Evolutionary conservation across 495 filamentous ascomycete genomes (phyloP).

Genomic region (Hamigera avellanea): DNA sequence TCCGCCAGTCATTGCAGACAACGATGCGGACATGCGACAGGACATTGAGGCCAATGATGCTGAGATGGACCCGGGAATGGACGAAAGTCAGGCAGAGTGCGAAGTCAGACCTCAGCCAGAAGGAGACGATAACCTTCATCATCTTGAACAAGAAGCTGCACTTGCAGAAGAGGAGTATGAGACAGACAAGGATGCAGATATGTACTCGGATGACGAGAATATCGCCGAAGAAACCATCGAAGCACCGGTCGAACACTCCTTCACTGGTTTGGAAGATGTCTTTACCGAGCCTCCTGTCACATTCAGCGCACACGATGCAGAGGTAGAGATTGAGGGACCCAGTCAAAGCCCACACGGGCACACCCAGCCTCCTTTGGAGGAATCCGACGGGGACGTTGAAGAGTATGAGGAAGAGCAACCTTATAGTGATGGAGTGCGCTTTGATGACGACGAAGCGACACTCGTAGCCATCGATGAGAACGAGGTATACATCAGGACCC

Average conservation of each 20-base stretch:
- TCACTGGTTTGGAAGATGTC: too few species aligned
- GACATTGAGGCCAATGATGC: too few species aligned
- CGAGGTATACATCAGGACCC: not conserved
- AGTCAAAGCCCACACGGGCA: not conserved
- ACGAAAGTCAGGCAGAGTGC: too few species aligned
- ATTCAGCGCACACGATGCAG: too few species aligned
- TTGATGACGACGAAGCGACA: conserved; percentile 12
- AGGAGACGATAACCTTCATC: too few species aligned
- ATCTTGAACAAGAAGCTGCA: too few species aligned
- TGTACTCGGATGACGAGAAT: conserved; percentile 1
- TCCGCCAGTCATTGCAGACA: too few species aligned
- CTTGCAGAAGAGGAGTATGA: not conserved
- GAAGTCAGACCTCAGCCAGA: too few species aligned
- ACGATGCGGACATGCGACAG: too few species aligned
- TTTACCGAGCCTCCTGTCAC: too few species aligned
- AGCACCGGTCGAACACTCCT: not conserved
- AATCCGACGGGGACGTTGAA: conserved; percentile 6
- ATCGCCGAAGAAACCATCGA: not conserved
- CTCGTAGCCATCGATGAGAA: conserved; percentile 6
- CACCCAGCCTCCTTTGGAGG: not conserved
- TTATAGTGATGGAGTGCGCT: conserved; percentile 3
- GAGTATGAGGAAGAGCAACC: conserved; percentile 10
- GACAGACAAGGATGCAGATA: conserved; percentile 1
- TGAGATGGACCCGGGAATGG: too few species aligned
- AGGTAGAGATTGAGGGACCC: not conserved